A percentile compares a stretch with the other conserved stretches of the same genome.
Conservation (phyloP, 805 yeast species). For the Blastobotrys parvus region DNA sequence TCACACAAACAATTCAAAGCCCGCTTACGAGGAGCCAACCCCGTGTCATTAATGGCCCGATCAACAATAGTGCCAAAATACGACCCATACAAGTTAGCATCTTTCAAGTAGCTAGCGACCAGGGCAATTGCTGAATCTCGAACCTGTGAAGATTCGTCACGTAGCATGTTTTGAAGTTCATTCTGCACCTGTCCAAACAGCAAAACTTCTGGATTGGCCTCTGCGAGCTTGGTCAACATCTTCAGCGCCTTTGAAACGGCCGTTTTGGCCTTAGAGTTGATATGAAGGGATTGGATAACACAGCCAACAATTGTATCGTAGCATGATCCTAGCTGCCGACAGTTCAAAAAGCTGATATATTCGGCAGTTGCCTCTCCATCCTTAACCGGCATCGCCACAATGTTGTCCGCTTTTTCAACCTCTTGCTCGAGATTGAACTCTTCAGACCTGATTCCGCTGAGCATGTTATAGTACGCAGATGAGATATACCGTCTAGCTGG, state of each 20-base stretch:
- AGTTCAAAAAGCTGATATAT: slow-evolving; percentile 8
- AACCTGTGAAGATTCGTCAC: slow-evolving; percentile 60
- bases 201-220: slow-evolving; percentile 44
- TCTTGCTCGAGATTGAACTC: not conserved
- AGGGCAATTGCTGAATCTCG: slow-evolving; percentile 71
- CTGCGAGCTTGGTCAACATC: slow-evolving; percentile 47
- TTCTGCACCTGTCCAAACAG: slow-evolving; percentile 41
- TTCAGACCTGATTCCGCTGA: not conserved
- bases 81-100: not conserved
- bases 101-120: slow-evolving; percentile 40
- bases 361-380: not conserved
- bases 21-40: slow-evolving; percentile 56
- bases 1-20: slow-evolving; percentile 38
- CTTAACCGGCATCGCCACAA: not conserved
- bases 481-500: not conserved
- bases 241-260: slow-evolving; percentile 59
- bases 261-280: slow-evolving; percentile 36
- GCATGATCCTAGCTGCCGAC: slow-evolving; percentile 14
- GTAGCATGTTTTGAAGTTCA: slow-evolving; percentile 43
- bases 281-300: slow-evolving; percentile 40
- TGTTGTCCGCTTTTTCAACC: not conserved
- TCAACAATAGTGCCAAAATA: slow-evolving; percentile 44
- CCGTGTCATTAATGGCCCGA: slow-evolving; percentile 43
- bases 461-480: not conserved
- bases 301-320: slow-evolving; percentile 48